Evolutionary conservation across 805 yeast species (phyloP).

Genomic region (Blastobotrys mokoenaii): DNA sequence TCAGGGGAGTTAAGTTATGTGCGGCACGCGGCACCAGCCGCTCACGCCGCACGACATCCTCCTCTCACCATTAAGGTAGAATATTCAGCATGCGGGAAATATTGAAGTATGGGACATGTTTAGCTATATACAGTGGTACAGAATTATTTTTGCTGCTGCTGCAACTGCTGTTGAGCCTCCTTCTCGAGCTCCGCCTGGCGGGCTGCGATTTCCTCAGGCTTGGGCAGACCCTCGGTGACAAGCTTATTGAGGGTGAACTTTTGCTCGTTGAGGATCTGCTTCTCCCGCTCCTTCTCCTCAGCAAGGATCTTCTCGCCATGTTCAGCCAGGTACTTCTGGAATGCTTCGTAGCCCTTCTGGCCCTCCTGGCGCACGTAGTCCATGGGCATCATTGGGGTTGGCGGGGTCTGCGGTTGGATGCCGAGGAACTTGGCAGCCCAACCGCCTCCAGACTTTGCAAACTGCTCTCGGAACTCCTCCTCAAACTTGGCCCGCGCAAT

Average conservation of each 20-base stretch:
- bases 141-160: neutral
- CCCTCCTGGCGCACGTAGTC: conserved; percentile 89
- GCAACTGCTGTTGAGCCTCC: conserved; percentile 5
- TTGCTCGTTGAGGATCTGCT: conserved; percentile 76
- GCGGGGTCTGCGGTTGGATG: conserved; percentile 40
- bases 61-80: neutral
- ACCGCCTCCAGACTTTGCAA: conserved; percentile 22
- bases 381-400: conserved; percentile 68
- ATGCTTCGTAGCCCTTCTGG: conserved; percentile 75
- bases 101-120: too few relatives aligned
- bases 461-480: conserved; percentile 37
- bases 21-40: too few relatives aligned
- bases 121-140: neutral
- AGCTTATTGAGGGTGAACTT: conserved; percentile 77
- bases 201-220: conserved; percentile 28
- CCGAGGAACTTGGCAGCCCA: conserved; percentile 61
- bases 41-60: neutral
- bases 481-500: conserved; percentile 57
- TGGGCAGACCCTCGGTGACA: conserved; percentile 55
- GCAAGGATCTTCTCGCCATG: conserved; percentile 52
- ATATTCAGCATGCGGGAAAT: neutral
- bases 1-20: too few relatives aligned
- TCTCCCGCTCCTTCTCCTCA: conserved; percentile 39
- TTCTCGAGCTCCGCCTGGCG: conserved; percentile 11
- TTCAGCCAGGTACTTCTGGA: conserved; percentile 76